Base-by-base conservation (phyloP, 257 asterid species). In the Fraxinus cuspidata region DNA sequence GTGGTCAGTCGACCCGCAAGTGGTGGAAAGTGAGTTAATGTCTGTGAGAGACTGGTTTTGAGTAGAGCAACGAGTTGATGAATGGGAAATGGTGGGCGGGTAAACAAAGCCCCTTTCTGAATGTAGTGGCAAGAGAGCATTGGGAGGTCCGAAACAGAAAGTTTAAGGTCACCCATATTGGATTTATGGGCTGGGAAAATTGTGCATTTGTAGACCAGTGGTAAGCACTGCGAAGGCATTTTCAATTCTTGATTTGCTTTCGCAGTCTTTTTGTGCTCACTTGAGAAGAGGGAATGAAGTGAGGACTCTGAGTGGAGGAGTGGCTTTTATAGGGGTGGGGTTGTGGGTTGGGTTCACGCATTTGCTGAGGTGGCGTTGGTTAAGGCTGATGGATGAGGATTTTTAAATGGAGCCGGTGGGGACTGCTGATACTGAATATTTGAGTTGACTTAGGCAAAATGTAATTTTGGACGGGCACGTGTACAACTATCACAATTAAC, bases 101-200 rank as follows among this genome's bases (percentile, higher is more conserved):
- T 4, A 67, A 80, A 83, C 34, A 85, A 19, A 35, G 25, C 53
- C 2, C 89, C 89, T 13, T 85, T 85, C 56, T 82, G 88, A 47
- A 85, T 85, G 83, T 85, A 85, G 71, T 85, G 89, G 79, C 85
- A 83, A 71, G 89, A 85, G 78, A 85, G 85, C 89, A 83, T 86
- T 38, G 87, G 85, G 71, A 86, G 87, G 19, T 86, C 89, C 16
- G 87, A 86, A 2, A 86, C 87, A 5, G 87, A 86, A 77, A 86
- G 87, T 29, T 83, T 78, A 7, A 85, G 84, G 2, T 73, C 53
- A 0, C 35, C 65, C 11, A 81, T 12, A 81, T 67, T 27, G 58
- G 89, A 83, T 19, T 70, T 44, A 4, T 73, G 79, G 72, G 58
- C 23, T 10, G 89, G 87, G 72, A 27, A 70, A 19, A 85, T 74